Percentiles rank a stretch among this genome's conserved stretches.
phyloP scores from a whole-genome alignment of 148 eudicot genomes.

The Rhododendron simsii region DNA sequence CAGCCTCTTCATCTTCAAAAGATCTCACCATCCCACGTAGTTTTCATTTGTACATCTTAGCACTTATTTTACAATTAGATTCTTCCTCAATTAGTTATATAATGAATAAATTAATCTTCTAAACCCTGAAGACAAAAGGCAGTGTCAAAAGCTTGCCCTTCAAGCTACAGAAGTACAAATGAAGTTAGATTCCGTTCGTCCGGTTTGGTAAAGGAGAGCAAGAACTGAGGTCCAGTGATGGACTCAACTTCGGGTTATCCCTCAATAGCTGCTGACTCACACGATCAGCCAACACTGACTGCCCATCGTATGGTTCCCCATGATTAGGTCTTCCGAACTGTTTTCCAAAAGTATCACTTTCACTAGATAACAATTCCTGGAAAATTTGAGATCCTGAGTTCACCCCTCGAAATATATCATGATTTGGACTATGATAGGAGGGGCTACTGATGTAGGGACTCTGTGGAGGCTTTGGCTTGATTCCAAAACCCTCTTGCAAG shows the following conservation, averaged over 20 bases:
- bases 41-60: not conserved
- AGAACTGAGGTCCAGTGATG: conserved; percentile 55
- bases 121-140: not conserved
- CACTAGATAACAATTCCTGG: conserved; percentile 30
- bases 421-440: conserved; percentile 49
- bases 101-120: conserved; percentile 3
- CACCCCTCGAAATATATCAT: conserved; percentile 53
- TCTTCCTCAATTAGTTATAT: not conserved
- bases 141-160: not conserved
- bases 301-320: conserved; percentile 49
- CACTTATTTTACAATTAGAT: conserved; percentile 5
- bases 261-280: conserved; percentile 71
- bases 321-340: conserved; percentile 44
- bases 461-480: conserved; percentile 43
- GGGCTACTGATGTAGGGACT: conserved; percentile 50
- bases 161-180: not conserved
- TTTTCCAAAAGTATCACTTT: conserved; percentile 36
- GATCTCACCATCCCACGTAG: not conserved
- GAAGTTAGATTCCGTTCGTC: conserved; percentile 15
- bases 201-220: conserved; percentile 37
- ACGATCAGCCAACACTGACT: conserved; percentile 63
- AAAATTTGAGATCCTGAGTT: conserved; percentile 53
- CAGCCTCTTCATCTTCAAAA: conserved; percentile 7
- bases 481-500: conserved; percentile 58
- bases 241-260: conserved; percentile 60